Evolutionary conservation across 306 rosid genomes (phyloP).

Genomic region (Erythrophleum fordii): DNA sequence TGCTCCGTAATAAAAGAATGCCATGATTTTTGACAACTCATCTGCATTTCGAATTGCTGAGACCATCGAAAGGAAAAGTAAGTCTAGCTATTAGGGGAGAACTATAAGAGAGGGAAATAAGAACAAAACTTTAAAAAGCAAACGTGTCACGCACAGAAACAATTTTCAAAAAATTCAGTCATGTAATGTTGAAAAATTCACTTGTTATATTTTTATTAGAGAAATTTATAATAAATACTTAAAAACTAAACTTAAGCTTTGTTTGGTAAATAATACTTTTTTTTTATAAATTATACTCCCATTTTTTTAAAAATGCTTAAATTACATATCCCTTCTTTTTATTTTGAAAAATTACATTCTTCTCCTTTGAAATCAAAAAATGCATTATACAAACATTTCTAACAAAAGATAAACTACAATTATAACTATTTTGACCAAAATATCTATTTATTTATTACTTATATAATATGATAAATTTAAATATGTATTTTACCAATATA

Average conservation of each 20-base stretch:
- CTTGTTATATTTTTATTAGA: not conserved
- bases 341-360: not conserved
- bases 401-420: not conserved
- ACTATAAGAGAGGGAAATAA: not conserved
- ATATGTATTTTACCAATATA: not conserved
- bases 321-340: not conserved
- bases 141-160: not conserved
- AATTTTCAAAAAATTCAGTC: not conserved
- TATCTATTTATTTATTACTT: not conserved
- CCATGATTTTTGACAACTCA: constrained; percentile 89
- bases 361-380: not conserved
- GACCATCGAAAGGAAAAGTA: constrained; percentile 24
- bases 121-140: not conserved
- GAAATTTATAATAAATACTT: not conserved
- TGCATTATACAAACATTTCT: not conserved
- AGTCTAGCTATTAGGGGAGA: constrained; percentile 6
- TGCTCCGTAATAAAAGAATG: constrained; percentile 84
- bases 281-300: not conserved
- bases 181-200: not conserved
- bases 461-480: not conserved
- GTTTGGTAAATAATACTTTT: not conserved
- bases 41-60: constrained; percentile 77
- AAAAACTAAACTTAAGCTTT: not conserved
- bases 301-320: not conserved
- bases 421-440: not conserved